Base-by-base conservation (phyloP, 805 yeast genomes). In the Metschnikowia sp. region DNA sequence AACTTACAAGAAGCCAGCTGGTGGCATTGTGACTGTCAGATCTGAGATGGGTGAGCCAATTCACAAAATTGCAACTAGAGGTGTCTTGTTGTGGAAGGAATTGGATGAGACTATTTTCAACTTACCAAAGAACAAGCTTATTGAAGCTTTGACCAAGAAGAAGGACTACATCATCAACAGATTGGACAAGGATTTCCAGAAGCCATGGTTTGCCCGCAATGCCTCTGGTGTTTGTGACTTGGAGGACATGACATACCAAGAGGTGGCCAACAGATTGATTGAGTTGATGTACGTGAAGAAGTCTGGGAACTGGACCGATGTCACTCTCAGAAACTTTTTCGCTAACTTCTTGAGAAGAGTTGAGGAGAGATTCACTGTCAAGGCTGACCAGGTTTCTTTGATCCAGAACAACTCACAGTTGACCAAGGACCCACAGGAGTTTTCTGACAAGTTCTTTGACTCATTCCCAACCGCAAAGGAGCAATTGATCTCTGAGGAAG, bases 31-130 rank as follows among this genome's bases (percentile, higher is more conserved):
- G 58, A 92, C 99, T 47, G 99, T 94, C 52, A 79, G 88, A 66
- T 92, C 98, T 13, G 99, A 94, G 77, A 94, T 94, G 99, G 99
- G 99, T 66, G 99, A 94, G 76, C 99, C 99, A 63, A 94, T 94
- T 64, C 99, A 94, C 74, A 94, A 94, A 77, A 81, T 94, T 58
- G 98, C 99, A 30, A 94, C 99, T 49, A 85, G 99, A 68, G 97
- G 97, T 78, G 98, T 94, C 51, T 66, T 88, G 70, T 83, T 94
- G 67, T 94, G 99, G 99, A 88, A 89, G 68, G 98, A 94, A 74
- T 77, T 94, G 74, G 99, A 94, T 70, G 92, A 88, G 58, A 88
- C 96, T 40, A 81, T 94, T 59, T 92, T 94, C 78, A 79, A 82
- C 60, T 78, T 90, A 68, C 97, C 99, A 65, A 90, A 91, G 78